A percentile compares a stretch with the other conserved stretches of the same genome.
Conservation (phyloP, 208 protist genomes). For the Trypanosoma congolense region DNA sequence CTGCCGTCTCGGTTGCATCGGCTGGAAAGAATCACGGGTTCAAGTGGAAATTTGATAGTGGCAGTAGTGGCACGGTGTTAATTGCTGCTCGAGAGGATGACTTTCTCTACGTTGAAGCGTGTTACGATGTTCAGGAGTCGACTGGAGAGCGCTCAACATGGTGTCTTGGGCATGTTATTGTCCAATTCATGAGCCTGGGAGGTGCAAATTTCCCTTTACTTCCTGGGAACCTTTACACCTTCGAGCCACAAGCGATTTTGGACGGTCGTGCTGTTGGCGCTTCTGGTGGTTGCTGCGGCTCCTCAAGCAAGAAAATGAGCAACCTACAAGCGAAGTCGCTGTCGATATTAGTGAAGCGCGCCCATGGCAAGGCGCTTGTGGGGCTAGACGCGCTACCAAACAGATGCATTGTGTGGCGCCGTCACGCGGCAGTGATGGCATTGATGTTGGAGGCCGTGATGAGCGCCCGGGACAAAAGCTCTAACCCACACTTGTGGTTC, state of each 20-base stretch:
- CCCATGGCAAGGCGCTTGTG: constrained; percentile 9
- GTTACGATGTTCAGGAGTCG: constrained; percentile 40
- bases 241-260: neutral
- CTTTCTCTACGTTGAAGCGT: constrained; percentile 73
- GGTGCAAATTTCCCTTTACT: constrained; percentile 29
- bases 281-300: constrained; percentile 14
- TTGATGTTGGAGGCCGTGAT: constrained; percentile 46
- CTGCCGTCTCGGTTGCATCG: constrained; percentile 26
- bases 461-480: constrained; percentile 22
- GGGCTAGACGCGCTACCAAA: constrained; percentile 27
- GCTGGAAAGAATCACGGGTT: constrained; percentile 40
- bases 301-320: constrained; percentile 19
- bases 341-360: constrained; percentile 26
- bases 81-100: constrained; percentile 37
- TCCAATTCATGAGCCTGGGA: constrained; percentile 19
- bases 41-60: constrained; percentile 50
- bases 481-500: constrained; percentile 34
- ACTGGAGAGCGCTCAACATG: constrained; percentile 32
- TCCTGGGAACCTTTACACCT: constrained; percentile 41
- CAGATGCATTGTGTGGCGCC: constrained; percentile 38
- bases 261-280: constrained; percentile 3
- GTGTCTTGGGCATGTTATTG: constrained; percentile 63
- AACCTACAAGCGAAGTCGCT: constrained; percentile 29
- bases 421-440: constrained; percentile 48
- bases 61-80: constrained; percentile 23